Evolutionary conservation across 2,329 filamentous ascomycete species (phyloP).

Genomic region (Fusarium tjaetaba): DNA sequence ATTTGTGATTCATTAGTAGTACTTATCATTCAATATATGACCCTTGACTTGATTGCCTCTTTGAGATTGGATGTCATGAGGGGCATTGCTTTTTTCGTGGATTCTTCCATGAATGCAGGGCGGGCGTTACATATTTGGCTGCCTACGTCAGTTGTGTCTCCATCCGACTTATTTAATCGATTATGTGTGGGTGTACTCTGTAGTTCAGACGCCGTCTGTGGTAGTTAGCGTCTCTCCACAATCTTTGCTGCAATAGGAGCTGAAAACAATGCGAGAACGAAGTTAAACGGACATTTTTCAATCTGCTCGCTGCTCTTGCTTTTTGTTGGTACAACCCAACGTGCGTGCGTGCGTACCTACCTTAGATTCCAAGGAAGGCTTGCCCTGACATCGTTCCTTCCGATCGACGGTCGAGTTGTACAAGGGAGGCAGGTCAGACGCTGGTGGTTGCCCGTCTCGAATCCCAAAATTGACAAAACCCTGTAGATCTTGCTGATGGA

Average conservation of each 20-base stretch:
- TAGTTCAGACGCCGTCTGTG: neutral
- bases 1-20: neutral
- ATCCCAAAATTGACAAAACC: constrained; percentile 30
- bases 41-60: neutral
- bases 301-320: neutral
- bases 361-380: neutral
- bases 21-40: neutral
- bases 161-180: neutral
- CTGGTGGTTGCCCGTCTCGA: constrained; percentile 3
- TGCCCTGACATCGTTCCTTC: constrained; percentile 2
- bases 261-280: neutral
- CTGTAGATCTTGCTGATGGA: constrained; percentile 32
- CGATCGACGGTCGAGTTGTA: constrained; percentile 29
- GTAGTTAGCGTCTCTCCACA: neutral
- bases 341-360: neutral
- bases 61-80: neutral
- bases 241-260: neutral
- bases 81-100: neutral
- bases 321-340: neutral
- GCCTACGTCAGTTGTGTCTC: constrained; percentile 13
- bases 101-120: neutral
- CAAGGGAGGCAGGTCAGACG: constrained; percentile 29
- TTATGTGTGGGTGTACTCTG: neutral
- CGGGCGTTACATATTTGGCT: neutral
- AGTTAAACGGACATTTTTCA: neutral